Percentiles rank a stretch among this genome's conserved stretches.
These are phyloP conservation scores for Ophiocordyceps camponoti-rufipedis DNA, from an alignment of 2,329 filamentous ascomycete genomes.

Conservation along the genomic window DNA sequence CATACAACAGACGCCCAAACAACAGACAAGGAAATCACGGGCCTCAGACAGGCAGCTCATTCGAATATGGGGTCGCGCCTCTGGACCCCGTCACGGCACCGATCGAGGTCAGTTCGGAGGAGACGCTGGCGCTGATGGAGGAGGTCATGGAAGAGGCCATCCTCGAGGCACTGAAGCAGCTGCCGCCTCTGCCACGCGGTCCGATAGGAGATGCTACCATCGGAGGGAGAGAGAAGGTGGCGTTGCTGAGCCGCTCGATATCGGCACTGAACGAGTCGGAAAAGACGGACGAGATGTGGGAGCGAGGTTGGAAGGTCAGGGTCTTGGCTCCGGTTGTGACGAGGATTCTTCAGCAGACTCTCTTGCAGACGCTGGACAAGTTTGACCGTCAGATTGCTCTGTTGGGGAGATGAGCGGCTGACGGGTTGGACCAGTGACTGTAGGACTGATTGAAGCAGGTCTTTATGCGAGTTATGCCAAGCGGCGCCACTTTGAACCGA, in stretches of 20 bases:
- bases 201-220: background rate
- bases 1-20: background rate
- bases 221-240: background rate
- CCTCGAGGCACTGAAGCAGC: background rate
- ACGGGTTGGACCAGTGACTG: too few relatives aligned
- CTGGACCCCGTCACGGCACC: background rate
- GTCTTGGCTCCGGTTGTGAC: background rate
- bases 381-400: background rate
- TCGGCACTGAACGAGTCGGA: background rate
- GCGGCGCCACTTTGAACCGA: too few relatives aligned
- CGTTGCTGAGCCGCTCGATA: background rate
- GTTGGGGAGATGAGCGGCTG: too few relatives aligned
- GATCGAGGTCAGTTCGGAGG: background rate
- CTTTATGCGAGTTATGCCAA: too few relatives aligned
- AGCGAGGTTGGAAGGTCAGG: background rate
- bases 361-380: background rate
- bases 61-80: too few relatives aligned
- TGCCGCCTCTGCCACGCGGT: background rate
- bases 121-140: background rate
- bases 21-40: too few relatives aligned
- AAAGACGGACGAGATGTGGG: background rate
- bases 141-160: background rate
- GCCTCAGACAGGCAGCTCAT: too few relatives aligned
- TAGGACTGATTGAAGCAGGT: too few relatives aligned
- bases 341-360: background rate